These are phyloP conservation scores for Cordyceps cicadae DNA, from an alignment of 2,329 filamentous ascomycete genomes.

Conservation along the genomic window DNA sequence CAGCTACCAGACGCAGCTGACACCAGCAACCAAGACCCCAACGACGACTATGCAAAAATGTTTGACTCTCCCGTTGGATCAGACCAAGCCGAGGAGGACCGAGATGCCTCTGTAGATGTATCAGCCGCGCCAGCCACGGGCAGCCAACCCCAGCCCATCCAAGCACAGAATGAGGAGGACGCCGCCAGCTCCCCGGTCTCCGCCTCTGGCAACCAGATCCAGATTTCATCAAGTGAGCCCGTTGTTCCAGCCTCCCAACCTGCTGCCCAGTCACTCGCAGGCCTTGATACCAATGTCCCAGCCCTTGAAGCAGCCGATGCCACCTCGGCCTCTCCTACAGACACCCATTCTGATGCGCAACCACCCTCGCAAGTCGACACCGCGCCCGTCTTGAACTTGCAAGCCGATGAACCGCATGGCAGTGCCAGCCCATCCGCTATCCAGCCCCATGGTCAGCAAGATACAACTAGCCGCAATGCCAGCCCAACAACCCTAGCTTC, in stretches of 20 bases:
- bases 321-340: not conserved
- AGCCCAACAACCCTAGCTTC: conserved; percentile 26
- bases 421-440: conserved; percentile 13
- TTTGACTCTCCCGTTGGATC: conserved; percentile 40
- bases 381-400: conserved; percentile 12
- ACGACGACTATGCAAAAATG: conserved; percentile 43
- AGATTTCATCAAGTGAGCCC: conserved; percentile 19
- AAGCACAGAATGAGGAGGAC: conserved; percentile 18
- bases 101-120: conserved; percentile 29
- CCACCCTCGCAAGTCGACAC: not conserved
- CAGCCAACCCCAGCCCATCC: conserved; percentile 32
- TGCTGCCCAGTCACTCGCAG: conserved; percentile 7
- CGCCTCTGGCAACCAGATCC: conserved; percentile 20
- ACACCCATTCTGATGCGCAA: not conserved
- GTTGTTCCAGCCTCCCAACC: conserved; percentile 9
- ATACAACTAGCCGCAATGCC: conserved; percentile 22
- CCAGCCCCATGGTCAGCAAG: conserved; percentile 19
- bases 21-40: conserved; percentile 22
- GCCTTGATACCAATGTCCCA: conserved; percentile 2
- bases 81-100: conserved; percentile 26
- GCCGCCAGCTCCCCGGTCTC: conserved; percentile 20
- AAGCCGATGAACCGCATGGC: conserved; percentile 22
- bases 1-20: conserved; percentile 20
- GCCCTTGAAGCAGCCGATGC: not conserved
- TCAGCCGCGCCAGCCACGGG: conserved; percentile 33